Percentiles rank a stretch among this genome's conserved stretches.
phyloP scores from a whole-genome alignment of 257 asterid genomes.

The Linderniella brevidens region DNA sequence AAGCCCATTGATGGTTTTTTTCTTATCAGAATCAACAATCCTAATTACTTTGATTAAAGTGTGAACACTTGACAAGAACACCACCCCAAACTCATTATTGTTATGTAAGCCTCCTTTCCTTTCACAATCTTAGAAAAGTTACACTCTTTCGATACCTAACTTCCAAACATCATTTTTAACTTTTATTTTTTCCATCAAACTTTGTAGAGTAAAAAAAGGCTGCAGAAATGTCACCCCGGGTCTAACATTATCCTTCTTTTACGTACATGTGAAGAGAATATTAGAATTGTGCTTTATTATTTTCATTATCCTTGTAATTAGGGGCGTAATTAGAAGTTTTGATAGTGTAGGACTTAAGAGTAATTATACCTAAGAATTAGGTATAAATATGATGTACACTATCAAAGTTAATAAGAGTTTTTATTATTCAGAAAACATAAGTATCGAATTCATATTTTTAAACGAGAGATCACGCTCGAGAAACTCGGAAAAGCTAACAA shows the following conservation, averaged over 20 bases:
- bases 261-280: too few relatives aligned
- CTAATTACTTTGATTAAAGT: not conserved
- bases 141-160: not conserved
- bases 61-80: not conserved
- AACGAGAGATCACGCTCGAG: too few relatives aligned
- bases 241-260: not conserved
- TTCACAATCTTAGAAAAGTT: not conserved
- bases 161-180: not conserved
- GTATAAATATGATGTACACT: too few relatives aligned
- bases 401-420: too few relatives aligned
- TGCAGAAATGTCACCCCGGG: not conserved
- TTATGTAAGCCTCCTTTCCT: not conserved
- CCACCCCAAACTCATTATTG: not conserved
- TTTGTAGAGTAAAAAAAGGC: conserved; percentile 1
- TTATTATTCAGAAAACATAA: too few relatives aligned
- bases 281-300: too few relatives aligned
- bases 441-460: too few relatives aligned
- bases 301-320: too few relatives aligned
- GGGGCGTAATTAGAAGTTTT: too few relatives aligned
- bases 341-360: too few relatives aligned
- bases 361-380: too few relatives aligned
- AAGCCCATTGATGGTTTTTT: not conserved
- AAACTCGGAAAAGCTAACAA: too few relatives aligned
- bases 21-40: conserved; percentile 5
- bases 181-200: not conserved